phyloP scores from a whole-genome alignment of 331 rosid species.

The Malus hybrid region DNA sequence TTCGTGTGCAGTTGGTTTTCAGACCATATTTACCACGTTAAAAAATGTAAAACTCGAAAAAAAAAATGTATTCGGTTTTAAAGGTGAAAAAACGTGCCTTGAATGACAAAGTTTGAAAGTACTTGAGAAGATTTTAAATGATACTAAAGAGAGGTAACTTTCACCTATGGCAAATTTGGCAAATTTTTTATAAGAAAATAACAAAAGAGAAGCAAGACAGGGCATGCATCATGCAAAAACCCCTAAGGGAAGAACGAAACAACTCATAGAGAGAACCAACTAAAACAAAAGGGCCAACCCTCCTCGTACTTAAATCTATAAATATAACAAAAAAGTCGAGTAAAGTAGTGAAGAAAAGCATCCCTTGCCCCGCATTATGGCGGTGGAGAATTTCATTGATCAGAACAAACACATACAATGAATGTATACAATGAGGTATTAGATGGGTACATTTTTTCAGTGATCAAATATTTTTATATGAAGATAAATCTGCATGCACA shows the following conservation, averaged over 20 bases:
- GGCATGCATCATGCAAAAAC: background rate
- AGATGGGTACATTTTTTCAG: too few species aligned
- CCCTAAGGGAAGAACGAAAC: background rate
- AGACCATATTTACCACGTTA: background rate
- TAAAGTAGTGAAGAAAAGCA: too few species aligned
- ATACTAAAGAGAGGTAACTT: background rate
- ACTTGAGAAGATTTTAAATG: background rate
- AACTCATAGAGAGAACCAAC: background rate
- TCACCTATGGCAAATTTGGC: background rate
- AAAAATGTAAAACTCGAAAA: background rate
- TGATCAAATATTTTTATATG: too few species aligned
- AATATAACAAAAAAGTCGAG: too few species aligned
- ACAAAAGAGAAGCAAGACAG: background rate
- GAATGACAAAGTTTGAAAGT: background rate
- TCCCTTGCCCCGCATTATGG: too few species aligned
- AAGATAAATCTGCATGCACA: too few species aligned
- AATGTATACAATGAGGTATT: too few species aligned
- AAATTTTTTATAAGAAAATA: background rate
- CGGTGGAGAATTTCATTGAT: too few species aligned
- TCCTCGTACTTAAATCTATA: background rate
- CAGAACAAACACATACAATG: too few species aligned
- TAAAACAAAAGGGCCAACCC: background rate
- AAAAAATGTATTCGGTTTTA: background rate
- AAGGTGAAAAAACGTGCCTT: background rate
- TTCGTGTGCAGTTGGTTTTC: background rate